These are phyloP conservation scores for Geoglossum cookeanum DNA, from an alignment of 2,329 filamentous ascomycete genomes.

Conservation along the genomic window DNA sequence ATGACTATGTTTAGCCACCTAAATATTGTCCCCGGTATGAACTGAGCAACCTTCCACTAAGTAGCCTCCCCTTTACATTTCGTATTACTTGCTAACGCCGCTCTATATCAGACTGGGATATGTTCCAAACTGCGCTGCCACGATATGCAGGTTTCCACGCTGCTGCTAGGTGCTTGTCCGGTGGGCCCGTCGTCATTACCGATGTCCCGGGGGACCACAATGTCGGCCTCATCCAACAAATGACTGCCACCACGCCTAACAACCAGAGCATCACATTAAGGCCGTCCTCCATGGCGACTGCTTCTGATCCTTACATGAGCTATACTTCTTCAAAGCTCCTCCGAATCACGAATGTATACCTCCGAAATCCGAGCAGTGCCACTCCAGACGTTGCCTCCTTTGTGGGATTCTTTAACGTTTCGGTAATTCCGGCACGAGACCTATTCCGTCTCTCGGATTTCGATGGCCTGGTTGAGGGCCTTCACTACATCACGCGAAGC, in stretches of 20 bases:
- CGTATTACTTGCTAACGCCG: background rate
- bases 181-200: conserved; percentile 87
- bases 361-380: conserved; percentile 33
- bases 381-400: conserved; percentile 20
- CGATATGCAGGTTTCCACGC: conserved; percentile 66
- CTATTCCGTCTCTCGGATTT: conserved; percentile 56
- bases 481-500: conserved; percentile 51
- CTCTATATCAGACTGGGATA: conserved; percentile 44
- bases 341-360: conserved; percentile 47
- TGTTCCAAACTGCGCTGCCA: conserved; percentile 48
- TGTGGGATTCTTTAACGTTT: conserved; percentile 70
- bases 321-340: conserved; percentile 58
- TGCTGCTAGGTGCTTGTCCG: conserved; percentile 72
- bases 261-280: conserved; percentile 65
- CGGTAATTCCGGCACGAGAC: conserved; percentile 40
- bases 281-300: conserved; percentile 54
- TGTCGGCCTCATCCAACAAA: conserved; percentile 53
- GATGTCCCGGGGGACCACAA: conserved; percentile 74
- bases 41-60: background rate
- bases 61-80: too few relatives aligned
- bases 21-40: conserved; percentile 48
- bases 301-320: conserved; percentile 51
- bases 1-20: conserved; percentile 63
- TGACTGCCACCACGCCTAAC: conserved; percentile 54
- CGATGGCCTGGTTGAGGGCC: conserved; percentile 41